These are phyloP conservation scores for Trichoderma gamsii DNA, from an alignment of 495 filamentous ascomycete genomes.

Conservation along the genomic window DNA sequence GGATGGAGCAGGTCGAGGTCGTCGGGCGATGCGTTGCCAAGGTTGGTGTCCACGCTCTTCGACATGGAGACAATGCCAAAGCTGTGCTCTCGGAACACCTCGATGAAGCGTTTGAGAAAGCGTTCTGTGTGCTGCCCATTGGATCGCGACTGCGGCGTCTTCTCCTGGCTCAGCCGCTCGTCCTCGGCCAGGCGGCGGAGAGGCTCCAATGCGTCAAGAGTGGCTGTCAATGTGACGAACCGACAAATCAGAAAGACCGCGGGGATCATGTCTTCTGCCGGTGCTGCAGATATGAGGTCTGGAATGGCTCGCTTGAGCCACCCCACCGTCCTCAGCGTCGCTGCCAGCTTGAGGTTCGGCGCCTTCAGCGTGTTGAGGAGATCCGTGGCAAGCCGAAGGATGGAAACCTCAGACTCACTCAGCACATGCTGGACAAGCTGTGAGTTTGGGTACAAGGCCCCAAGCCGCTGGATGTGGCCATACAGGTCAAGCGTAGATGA, in stretches of 20 bases:
- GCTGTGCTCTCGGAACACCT: conserved; percentile 96
- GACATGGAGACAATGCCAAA: conserved; percentile 94
- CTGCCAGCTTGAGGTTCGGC: conserved; percentile 79
- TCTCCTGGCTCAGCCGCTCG: conserved; percentile 52
- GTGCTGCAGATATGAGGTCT: conserved; percentile 54
- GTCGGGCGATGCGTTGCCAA: conserved; percentile 16
- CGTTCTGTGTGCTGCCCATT: conserved; percentile 88
- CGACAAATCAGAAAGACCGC: conserved; percentile 74
- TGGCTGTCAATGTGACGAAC: conserved; percentile 69
- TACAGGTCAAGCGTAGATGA: conserved; percentile 86
- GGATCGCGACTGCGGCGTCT: conserved; percentile 48
- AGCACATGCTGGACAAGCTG: conserved; percentile 66
- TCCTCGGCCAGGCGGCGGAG: conserved; percentile 85
- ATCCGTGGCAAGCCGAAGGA: conserved; percentile 82
- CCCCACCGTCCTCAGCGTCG: conserved; percentile 84
- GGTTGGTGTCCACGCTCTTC: conserved; percentile 65
- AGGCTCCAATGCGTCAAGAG: conserved; percentile 78
- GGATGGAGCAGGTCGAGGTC: conserved; percentile 55
- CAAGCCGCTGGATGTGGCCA: conserved; percentile 85
- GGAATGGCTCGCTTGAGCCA: conserved; percentile 86
- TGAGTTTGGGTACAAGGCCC: conserved; percentile 75
- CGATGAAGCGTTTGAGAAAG: conserved; percentile 91
- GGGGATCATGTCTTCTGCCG: conserved; percentile 28
- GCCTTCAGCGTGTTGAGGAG: conserved; percentile 71
- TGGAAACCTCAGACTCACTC: conserved; percentile 74